These are phyloP conservation scores for Dothideomycetes sp. DNA, from an alignment of 2,329 filamentous ascomycete genomes.

Conservation along the genomic window DNA sequence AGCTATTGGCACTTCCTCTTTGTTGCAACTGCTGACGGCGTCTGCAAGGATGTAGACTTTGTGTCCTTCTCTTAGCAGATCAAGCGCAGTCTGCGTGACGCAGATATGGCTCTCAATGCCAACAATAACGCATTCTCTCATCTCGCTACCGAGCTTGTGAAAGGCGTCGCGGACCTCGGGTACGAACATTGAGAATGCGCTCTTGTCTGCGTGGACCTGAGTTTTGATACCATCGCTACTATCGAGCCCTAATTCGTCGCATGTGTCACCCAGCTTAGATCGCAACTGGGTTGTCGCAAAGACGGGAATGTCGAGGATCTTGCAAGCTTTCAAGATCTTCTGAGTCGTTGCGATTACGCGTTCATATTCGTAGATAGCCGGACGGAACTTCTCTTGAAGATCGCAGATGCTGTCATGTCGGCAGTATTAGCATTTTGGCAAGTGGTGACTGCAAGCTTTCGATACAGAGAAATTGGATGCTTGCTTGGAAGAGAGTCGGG, in stretches of 20 bases:
- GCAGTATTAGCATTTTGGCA: not conserved
- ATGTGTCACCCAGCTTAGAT: slow-evolving; percentile 68
- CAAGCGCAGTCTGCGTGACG: slow-evolving; percentile 83
- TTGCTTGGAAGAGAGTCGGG: not conserved
- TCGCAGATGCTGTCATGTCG: slow-evolving; percentile 67
- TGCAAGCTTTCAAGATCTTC: slow-evolving; percentile 42
- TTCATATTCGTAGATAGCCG: slow-evolving; percentile 73
- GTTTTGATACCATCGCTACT: slow-evolving; percentile 42
- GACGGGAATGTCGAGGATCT: slow-evolving; percentile 61
- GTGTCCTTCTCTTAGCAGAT: slow-evolving; percentile 66
- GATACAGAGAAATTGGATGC: not conserved
- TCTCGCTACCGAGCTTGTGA: slow-evolving; percentile 25
- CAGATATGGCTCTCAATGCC: slow-evolving; percentile 94
- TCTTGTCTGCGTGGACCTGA: slow-evolving; percentile 66
- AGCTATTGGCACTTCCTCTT: slow-evolving; percentile 70
- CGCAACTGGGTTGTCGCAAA: slow-evolving; percentile 80
- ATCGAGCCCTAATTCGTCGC: slow-evolving; percentile 56
- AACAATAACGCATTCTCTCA: slow-evolving; percentile 61
- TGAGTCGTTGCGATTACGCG: slow-evolving; percentile 53
- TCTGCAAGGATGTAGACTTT: slow-evolving; percentile 81
- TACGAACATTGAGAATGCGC: slow-evolving; percentile 78
- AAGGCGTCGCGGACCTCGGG: slow-evolving; percentile 51
- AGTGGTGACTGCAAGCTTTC: not conserved
- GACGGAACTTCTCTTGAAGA: slow-evolving; percentile 85
- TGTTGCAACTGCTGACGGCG: slow-evolving; percentile 80